These are phyloP conservation scores for Trichophyton benhamiae DNA, from an alignment of 2,329 filamentous ascomycete genomes.

Conservation along the genomic window DNA sequence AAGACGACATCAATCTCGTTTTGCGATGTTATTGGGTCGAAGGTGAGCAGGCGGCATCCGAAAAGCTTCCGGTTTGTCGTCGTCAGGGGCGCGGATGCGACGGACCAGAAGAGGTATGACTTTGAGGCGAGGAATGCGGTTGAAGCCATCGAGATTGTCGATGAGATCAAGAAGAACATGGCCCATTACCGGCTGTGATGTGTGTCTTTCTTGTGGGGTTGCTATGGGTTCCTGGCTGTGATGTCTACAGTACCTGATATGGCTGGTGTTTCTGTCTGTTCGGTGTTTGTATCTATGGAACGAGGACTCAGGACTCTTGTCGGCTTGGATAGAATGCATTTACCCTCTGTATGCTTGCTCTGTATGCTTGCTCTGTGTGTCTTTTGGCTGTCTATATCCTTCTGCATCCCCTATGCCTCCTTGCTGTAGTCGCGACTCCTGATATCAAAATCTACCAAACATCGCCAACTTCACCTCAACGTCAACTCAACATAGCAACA, in stretches of 20 bases:
- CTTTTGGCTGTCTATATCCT: not conserved
- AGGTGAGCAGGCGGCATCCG: constrained; percentile 52
- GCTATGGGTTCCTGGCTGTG: not conserved
- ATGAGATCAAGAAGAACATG: constrained; percentile 50
- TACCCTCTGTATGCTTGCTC: not conserved
- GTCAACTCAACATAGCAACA: too few species aligned
- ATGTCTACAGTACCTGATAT: not conserved
- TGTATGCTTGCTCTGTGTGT: not conserved
- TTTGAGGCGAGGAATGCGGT: constrained; percentile 48
- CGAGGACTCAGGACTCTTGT: constrained; percentile 1
- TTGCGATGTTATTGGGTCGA: constrained; percentile 51
- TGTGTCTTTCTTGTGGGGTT: not conserved
- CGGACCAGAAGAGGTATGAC: constrained; percentile 54
- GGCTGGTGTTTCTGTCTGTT: not conserved
- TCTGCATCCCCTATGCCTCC: not conserved
- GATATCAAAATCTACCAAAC: too few species aligned
- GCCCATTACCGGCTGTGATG: constrained; percentile 27
- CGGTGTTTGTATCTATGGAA: not conserved
- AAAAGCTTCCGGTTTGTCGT: constrained; percentile 52
- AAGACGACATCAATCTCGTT: constrained; percentile 53
- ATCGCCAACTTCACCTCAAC: not conserved
- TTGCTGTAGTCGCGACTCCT: not conserved
- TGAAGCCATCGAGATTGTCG: constrained; percentile 51
- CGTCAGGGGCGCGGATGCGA: constrained; percentile 47
- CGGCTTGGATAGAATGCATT: not conserved